Evolutionary conservation across 176 grass and related monocot genomes (phyloP), one percentile per base, ranked within the genome.

Genomic region (Thinopyrum elongatum): DNA sequence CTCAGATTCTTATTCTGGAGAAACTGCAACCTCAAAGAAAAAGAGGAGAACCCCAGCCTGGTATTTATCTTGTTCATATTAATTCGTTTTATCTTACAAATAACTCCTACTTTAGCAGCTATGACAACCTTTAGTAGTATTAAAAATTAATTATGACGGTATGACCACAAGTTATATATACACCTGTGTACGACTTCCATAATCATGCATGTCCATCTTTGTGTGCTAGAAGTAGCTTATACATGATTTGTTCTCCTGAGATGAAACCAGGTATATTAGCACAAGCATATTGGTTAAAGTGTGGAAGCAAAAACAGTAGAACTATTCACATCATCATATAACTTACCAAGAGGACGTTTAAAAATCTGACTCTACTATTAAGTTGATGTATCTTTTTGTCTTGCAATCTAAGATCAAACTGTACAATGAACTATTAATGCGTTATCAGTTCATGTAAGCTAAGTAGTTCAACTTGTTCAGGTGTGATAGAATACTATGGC

Each of bases 1-100:
- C 55, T 97, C 95, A 2, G 92, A 97, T 83, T 86, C 92, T 73
- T 97, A 97, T 90, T 88, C 92, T 47, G 92, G 89, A 79, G 95
- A 97, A 71, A 90, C 86, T 33, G 89, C 68, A 31, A 93, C 90
- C 69, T 97, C 95, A 74, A 97, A 97, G 89, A 94, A 94, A 90
- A 97, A 95, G 89, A 88, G 95, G 78, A 85, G 95, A 93, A 97
- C 90, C 61, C 95, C 95, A 10, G 95, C 95, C 74, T 97, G 95
- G 95, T 97, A 90, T 83, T 70, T 65, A 29, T 38, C 13, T 77
- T 65, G 27, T 90, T 55, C 38, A 47, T 13, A 41, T 25, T 78
- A 34, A 28, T 59, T 81, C 4, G 5, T 19, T 82, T 46, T 77
- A 23, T 30, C 1, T 22, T 86, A 59, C 57, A 72, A 31, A 9